phyloP scores from a whole-genome alignment of 73 alveolate genomes.

The Halteria grandinella region DNA sequence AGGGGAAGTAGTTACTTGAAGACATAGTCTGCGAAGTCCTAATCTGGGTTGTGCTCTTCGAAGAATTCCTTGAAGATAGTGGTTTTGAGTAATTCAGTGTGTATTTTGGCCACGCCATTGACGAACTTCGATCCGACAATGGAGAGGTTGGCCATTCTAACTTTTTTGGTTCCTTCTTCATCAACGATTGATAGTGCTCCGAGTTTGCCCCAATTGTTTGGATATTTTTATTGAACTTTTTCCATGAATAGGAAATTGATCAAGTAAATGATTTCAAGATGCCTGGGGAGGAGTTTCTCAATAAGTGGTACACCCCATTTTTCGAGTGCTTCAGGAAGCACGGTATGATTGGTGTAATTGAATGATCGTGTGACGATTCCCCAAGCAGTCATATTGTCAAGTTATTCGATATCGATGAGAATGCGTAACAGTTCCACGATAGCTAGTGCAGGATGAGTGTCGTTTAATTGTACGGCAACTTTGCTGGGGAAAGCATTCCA shows the following conservation, averaged over 20 bases:
- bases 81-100: slow-evolving; percentile 79
- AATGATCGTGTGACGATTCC: slow-evolving; percentile 67
- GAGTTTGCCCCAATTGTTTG: neutral
- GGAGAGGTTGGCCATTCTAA: slow-evolving; percentile 24
- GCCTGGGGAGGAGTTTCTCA: slow-evolving; percentile 88
- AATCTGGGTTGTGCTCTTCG: neutral
- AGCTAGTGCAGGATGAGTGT: slow-evolving; percentile 92
- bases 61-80: slow-evolving; percentile 77
- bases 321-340: slow-evolving; percentile 89
- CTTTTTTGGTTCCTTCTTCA: neutral
- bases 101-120: slow-evolving; percentile 94
- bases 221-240: slow-evolving; percentile 50
- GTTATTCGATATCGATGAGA: slow-evolving; percentile 66
- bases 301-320: slow-evolving; percentile 88
- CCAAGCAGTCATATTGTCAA: slow-evolving; percentile 82
- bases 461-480: slow-evolving; percentile 83
- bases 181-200: slow-evolving; percentile 24
- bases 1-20: no score
- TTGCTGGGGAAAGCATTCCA: slow-evolving; percentile 49
- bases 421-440: slow-evolving; percentile 85
- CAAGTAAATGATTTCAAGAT: slow-evolving; percentile 78
- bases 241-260: slow-evolving; percentile 81
- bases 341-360: slow-evolving; percentile 89
- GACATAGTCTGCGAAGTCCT: no score
- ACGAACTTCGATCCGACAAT: slow-evolving; percentile 73